Evolutionary conservation across 176 grass and related monocot genomes (phyloP).

Genomic region (Cymbopogon citratus): DNA sequence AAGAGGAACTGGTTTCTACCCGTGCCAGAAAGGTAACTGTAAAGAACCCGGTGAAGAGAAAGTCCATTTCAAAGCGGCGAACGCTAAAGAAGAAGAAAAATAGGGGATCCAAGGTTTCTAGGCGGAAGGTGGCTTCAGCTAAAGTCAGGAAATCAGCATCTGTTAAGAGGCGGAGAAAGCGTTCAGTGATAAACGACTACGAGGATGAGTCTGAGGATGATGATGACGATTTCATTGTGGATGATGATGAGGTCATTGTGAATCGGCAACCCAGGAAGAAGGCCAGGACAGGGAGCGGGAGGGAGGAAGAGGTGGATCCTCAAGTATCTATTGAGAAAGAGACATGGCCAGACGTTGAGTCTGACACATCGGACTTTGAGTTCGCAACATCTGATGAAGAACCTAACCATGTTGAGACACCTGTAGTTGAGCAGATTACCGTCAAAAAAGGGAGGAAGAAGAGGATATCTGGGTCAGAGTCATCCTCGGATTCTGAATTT

Average conservation of each 20-base stretch:
- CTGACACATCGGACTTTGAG: constrained; percentile 46
- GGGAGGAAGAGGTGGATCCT: background rate
- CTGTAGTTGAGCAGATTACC: background rate
- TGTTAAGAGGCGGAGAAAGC: constrained; percentile 12
- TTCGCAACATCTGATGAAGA: constrained; percentile 52
- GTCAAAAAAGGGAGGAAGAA: constrained; percentile 54
- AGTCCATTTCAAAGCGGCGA: constrained; percentile 20
- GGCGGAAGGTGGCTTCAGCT: constrained; percentile 27
- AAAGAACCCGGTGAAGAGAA: constrained; percentile 19
- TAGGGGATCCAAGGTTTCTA: constrained; percentile 24
- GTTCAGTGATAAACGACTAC: background rate
- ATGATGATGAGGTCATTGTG: constrained; percentile 22
- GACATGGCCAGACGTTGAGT: constrained; percentile 32
- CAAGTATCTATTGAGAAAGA: constrained; percentile 16
- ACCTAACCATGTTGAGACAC: constrained; percentile 1
- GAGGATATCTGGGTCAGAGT: constrained; percentile 30
- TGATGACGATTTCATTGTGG: constrained; percentile 66
- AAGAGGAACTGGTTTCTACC: constrained; percentile 35
- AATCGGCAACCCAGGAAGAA: constrained; percentile 29
- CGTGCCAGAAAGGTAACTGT: constrained; percentile 21
- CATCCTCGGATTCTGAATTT: constrained; percentile 72
- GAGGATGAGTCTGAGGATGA: constrained; percentile 37
- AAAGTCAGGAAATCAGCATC: constrained; percentile 11
- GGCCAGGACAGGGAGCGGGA: constrained; percentile 31
- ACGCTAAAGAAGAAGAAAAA: constrained; percentile 21